Evolutionary conservation across 768 basidiomycete species (phyloP).

Genomic region (Pulveroboletus ravenelii): DNA sequence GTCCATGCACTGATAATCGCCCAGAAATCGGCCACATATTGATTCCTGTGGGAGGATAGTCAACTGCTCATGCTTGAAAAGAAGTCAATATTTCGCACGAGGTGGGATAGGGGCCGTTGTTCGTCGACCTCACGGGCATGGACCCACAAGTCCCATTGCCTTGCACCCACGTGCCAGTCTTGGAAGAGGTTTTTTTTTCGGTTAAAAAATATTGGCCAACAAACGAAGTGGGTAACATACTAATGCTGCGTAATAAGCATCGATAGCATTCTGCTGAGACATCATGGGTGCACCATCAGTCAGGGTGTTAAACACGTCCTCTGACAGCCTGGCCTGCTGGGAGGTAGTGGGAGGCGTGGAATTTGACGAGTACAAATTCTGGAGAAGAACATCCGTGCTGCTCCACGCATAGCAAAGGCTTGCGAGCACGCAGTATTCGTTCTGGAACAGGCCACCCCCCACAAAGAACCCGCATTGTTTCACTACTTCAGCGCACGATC

Average conservation of each 20-base stretch:
- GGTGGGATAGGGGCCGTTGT: constrained; percentile 20
- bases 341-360: constrained; percentile 6
- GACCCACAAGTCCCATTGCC: no score
- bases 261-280: constrained; percentile 19
- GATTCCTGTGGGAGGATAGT: neutral
- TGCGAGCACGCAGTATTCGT: constrained; percentile 21
- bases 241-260: constrained; percentile 19
- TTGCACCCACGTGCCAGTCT: constrained; percentile 16
- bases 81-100: neutral
- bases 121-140: constrained; percentile 1
- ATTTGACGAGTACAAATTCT: constrained; percentile 10
- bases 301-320: constrained; percentile 16
- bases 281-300: constrained; percentile 14
- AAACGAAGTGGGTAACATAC: constrained; percentile 2
- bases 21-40: constrained; percentile 23
- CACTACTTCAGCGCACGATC: constrained; percentile 17
- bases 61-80: neutral
- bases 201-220: neutral
- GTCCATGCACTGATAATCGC: constrained; percentile 22
- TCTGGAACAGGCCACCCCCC: constrained; percentile 20
- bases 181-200: neutral
- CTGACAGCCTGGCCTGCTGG: constrained; percentile 13
- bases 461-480: constrained; percentile 17
- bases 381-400: constrained; percentile 17
- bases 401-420: constrained; percentile 24